Evolutionary conservation across 2,329 filamentous ascomycete genomes (phyloP), one percentile per base, ranked within the genome.

Genomic region (Ceratocystis huliohia): DNA sequence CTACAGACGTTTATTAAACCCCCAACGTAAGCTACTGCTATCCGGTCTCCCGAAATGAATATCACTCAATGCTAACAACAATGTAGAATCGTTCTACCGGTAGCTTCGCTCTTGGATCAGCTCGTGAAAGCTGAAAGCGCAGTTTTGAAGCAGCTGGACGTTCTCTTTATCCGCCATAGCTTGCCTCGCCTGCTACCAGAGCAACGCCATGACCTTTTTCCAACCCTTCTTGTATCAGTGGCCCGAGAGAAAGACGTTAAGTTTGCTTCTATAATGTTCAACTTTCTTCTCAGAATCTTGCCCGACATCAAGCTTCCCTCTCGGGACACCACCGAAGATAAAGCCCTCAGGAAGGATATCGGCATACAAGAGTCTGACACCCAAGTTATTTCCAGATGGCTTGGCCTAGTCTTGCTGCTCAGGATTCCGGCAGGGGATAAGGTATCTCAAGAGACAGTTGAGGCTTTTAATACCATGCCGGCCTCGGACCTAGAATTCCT

Each of bases 121-220:
- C 96, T 96, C 80, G 96, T 95, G 75, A 72, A 89, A 25, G 84
- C 84, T 46, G 80, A 85, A 48, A 87, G 86, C 13, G 79, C 86
- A 0, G 80, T 96, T 46, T 84, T 99, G 70, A 87, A 90, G 69
- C 89, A 96, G 73, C 88, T 96, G 71, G 92, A 97, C 75, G 78
- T 97, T 50, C 81, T 88, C 20, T 96, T 96, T 73, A 88, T 96
- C 46, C 89, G 95, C 72, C 90, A 96, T 73, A 94, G 93, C 53
- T 72, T 84, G 33, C 74, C 78, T 53, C 78, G 81, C 2, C 73
- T 83, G 25, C 74, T 78, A 41, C 74, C 78, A 13, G 72, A 80
- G 65, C 88, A 93, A 53, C 84, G 90, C 70, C 81, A 87, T 45
- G 84, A 86, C 10, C 78, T 96, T 3, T 75, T 96, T n/a, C 86